phyloP scores from a whole-genome alignment of 768 basidiomycete species.

The Crepidotus variabilis region DNA sequence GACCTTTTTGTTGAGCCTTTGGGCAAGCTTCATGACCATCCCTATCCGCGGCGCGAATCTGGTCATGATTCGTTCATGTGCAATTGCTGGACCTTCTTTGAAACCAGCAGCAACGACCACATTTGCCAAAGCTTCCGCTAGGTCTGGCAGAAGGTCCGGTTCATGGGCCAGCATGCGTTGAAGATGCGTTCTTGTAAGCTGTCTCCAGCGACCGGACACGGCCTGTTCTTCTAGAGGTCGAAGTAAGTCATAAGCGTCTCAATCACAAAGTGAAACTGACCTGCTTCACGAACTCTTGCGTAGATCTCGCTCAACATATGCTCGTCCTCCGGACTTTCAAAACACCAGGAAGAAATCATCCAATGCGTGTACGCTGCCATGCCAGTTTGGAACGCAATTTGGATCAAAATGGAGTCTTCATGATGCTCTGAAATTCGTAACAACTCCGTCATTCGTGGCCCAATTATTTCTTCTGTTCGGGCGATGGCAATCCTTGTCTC shows the following conservation, averaged over 20 bases:
- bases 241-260: constrained; percentile 6
- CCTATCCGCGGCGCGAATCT: constrained; percentile 42
- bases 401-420: constrained; percentile 36
- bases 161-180: constrained; percentile 33
- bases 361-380: constrained; percentile 45
- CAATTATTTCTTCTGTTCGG: constrained; percentile 29
- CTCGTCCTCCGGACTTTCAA: constrained; percentile 45
- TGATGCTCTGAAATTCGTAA: constrained; percentile 34
- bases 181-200: constrained; percentile 46
- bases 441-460: constrained; percentile 34
- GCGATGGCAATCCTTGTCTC: constrained; percentile 22
- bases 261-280: constrained; percentile 18
- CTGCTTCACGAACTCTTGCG: constrained; percentile 36
- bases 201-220: constrained; percentile 53
- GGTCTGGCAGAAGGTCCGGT: constrained; percentile 24
- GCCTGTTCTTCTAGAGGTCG: constrained; percentile 40
- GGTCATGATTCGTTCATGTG: constrained; percentile 34
- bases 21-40: constrained; percentile 39
- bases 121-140: constrained; percentile 38
- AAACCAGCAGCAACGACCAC: constrained; percentile 37
- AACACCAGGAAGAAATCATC: constrained; percentile 49
- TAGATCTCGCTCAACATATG: constrained; percentile 40
- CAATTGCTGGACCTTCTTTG: constrained; percentile 22
- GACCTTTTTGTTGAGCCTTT: constrained; percentile 51
- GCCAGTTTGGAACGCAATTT: constrained; percentile 41